A percentile compares a stretch with the other conserved stretches of the same genome.
phyloP scores from a whole-genome alignment of 1,284 basidiomycete species.

The Papiliotrema nemorosa region DNA sequence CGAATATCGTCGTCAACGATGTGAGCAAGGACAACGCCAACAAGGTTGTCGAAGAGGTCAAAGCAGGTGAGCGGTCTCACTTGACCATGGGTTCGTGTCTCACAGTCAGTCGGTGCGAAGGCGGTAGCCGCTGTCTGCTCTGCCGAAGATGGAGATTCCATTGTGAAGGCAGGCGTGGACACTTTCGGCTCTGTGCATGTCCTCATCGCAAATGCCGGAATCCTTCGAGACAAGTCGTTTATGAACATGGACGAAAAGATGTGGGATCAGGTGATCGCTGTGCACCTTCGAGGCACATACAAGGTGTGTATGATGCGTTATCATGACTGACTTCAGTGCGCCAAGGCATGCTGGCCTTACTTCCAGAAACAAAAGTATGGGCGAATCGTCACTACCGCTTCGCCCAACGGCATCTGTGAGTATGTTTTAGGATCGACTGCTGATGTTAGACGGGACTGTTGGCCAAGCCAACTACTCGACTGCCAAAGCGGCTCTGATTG shows the following conservation, averaged over 20 bases:
- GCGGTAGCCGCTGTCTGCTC: conserved; percentile 80
- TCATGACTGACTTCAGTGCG: conserved; percentile 58
- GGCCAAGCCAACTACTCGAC: conserved; percentile 83
- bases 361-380: conserved; percentile 98
- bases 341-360: conserved; percentile 93
- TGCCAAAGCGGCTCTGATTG: conserved; percentile 91
- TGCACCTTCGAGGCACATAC: conserved; percentile 69
- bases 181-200: conserved; percentile 86
- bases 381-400: conserved; percentile 89
- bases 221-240: conserved; percentile 90
- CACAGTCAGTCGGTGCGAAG: conserved; percentile 63
- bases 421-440: conserved; percentile 11
- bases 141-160: conserved; percentile 78
- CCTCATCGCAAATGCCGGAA: conserved; percentile 91
- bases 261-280: conserved; percentile 88
- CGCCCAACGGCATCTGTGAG: conserved; percentile 86
- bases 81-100: neutral
- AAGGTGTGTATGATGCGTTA: conserved; percentile 52
- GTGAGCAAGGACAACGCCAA: conserved; percentile 81
- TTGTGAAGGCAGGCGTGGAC: conserved; percentile 83
- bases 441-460: conserved; percentile 76
- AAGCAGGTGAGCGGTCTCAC: conserved; percentile 56
- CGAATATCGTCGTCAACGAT: conserved; percentile 96
- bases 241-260: conserved; percentile 82
- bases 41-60: conserved; percentile 81